phyloP scores from a whole-genome alignment of 2,329 filamentous ascomycete species.

The Fusarium subglutinans region DNA sequence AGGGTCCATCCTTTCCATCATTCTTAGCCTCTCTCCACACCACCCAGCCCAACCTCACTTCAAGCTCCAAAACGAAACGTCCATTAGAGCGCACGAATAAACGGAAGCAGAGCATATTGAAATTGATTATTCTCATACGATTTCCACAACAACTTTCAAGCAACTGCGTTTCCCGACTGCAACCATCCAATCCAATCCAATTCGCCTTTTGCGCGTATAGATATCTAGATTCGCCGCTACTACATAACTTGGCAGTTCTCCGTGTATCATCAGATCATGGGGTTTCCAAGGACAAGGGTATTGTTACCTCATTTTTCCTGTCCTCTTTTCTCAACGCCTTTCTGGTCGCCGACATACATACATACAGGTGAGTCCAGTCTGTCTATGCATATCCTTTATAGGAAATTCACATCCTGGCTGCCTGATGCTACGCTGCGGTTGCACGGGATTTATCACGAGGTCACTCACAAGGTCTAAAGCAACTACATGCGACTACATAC shows the following conservation, averaged over 20 bases:
- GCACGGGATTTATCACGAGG: slow-evolving; percentile 11
- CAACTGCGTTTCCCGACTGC: neutral
- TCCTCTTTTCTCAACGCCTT: neutral
- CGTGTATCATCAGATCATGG: slow-evolving; percentile 22
- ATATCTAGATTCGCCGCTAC: neutral
- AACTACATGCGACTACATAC: slow-evolving; percentile 1
- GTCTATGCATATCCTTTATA: neutral
- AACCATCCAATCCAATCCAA: neutral
- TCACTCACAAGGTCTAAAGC: slow-evolving; percentile 3
- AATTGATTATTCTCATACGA: neutral
- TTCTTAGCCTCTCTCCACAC: slow-evolving; percentile 33
- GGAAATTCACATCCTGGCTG: neutral
- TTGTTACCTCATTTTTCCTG: neutral
- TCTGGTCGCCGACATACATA: neutral
- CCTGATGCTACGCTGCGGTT: neutral
- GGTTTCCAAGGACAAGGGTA: neutral
- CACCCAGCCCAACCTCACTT: slow-evolving; percentile 17
- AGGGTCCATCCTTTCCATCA: slow-evolving; percentile 28
- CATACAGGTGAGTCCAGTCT: neutral
- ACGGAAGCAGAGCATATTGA: neutral
- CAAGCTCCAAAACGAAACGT: neutral
- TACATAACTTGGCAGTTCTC: neutral
- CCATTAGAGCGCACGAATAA: slow-evolving; percentile 13
- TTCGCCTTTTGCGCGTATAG: neutral
- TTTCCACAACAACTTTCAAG: neutral